Evolutionary conservation across 2,329 filamentous ascomycete species (phyloP).

Genomic region (Pestalotiopsis sp.): DNA sequence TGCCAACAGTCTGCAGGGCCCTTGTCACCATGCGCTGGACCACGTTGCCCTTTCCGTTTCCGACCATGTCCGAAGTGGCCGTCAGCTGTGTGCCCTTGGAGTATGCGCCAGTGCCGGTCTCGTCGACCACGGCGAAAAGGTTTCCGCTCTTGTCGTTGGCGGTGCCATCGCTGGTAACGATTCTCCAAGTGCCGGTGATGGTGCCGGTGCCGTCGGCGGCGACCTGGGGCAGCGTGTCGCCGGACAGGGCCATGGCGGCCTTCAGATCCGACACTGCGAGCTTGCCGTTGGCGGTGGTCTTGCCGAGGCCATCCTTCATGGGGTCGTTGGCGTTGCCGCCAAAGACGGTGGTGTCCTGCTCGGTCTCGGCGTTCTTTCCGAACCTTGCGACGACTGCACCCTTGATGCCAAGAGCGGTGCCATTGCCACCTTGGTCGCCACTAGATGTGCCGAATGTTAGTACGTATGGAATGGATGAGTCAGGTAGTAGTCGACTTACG

Average conservation of each 20-base stretch:
- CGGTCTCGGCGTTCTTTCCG: constrained; percentile 28
- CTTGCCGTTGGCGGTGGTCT: constrained; percentile 22
- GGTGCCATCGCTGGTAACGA: constrained; percentile 23
- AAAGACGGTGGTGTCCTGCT: constrained; percentile 30
- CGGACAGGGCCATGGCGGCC: constrained; percentile 20
- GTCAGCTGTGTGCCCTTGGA: constrained; percentile 17
- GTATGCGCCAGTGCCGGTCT: constrained; percentile 20
- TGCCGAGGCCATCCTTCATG: constrained; percentile 20
- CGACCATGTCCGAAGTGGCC: constrained; percentile 20
- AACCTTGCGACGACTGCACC: constrained; percentile 23
- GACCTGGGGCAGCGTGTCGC: constrained; percentile 24
- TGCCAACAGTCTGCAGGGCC: constrained; percentile 18
- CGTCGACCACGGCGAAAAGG: constrained; percentile 22
- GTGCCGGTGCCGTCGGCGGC: constrained; percentile 14
- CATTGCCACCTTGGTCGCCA: constrained; percentile 21
- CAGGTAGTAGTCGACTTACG: neutral
- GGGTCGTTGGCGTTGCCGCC: constrained; percentile 16
- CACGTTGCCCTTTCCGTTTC: constrained; percentile 19
- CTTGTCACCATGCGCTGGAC: constrained; percentile 16
- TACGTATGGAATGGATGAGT: neutral
- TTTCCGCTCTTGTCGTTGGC: constrained; percentile 12
- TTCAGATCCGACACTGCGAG: constrained; percentile 13
- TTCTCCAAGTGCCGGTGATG: constrained; percentile 22
- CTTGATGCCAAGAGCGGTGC: constrained; percentile 21
- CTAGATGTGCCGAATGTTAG: neutral